These are phyloP conservation scores for Ceratobasidium theobromae DNA, from an alignment of 1,284 basidiomycete species.

Conservation along the genomic window DNA sequence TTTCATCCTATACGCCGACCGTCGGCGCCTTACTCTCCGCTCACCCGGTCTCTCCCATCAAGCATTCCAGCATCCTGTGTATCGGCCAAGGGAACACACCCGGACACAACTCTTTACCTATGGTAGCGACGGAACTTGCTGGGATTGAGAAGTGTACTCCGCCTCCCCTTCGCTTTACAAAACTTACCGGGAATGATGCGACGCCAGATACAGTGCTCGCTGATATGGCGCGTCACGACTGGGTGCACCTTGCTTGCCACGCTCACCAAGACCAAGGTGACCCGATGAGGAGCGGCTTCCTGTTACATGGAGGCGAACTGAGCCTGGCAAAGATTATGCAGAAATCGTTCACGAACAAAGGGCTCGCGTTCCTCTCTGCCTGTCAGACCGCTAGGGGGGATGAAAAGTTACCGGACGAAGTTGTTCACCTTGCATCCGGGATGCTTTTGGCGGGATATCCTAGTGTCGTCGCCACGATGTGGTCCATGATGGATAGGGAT, in stretches of 20 bases:
- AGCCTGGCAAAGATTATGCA: neutral
- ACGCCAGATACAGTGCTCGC: neutral
- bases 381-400: constrained; percentile 17
- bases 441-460: too few species aligned
- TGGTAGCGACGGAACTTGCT: neutral
- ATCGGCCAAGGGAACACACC: neutral
- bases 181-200: neutral
- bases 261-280: neutral
- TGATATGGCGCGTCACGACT: neutral
- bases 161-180: neutral
- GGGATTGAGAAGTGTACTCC: neutral
- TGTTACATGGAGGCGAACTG: neutral
- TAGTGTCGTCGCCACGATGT: neutral
- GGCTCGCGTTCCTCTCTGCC: neutral
- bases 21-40: neutral
- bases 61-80: neutral
- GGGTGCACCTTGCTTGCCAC: constrained; percentile 23
- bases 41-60: neutral
- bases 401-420: constrained; percentile 10
- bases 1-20: neutral
- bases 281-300: neutral
- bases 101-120: neutral
- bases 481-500: too few species aligned
- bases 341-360: neutral
- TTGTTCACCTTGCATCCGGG: constrained; percentile 6